Percentiles rank a stretch among this genome's conserved stretches.
phyloP scores from a whole-genome alignment of 345 rosid genomes.

The Corchorus olitorius region DNA sequence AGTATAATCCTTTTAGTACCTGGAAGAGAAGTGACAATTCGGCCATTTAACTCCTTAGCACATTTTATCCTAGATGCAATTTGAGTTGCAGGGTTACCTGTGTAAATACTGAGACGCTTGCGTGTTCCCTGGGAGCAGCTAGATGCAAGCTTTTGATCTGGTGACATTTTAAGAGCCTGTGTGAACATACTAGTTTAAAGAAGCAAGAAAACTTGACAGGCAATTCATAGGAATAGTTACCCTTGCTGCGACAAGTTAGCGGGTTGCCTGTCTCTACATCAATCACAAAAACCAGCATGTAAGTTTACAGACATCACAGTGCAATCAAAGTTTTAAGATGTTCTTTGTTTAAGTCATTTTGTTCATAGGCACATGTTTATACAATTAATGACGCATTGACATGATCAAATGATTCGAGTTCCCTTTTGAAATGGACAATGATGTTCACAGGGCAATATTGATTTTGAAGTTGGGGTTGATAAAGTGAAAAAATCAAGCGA shows the following conservation, averaged over 20 bases:
- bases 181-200: neutral
- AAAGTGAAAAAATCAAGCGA: neutral
- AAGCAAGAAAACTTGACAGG: neutral
- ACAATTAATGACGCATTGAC: neutral
- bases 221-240: conserved; percentile 28
- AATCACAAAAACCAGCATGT: conserved; percentile 20
- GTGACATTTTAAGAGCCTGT: neutral
- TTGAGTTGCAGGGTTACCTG: conserved; percentile 38
- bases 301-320: neutral
- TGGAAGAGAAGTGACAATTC: conserved; percentile 27
- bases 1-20: conserved; percentile 56
- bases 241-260: conserved; percentile 53
- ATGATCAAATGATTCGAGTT: neutral
- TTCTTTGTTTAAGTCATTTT: neutral
- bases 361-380: neutral
- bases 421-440: neutral
- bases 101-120: conserved; percentile 43
- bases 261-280: conserved; percentile 63
- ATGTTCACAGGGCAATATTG: neutral
- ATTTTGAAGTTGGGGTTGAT: neutral
- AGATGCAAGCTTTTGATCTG: conserved; percentile 63
- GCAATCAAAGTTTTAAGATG: neutral
- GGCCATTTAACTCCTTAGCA: neutral
- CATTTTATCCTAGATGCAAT: neutral
- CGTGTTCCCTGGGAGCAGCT: conserved; percentile 66